Evolutionary conservation across 1,284 basidiomycete species (phyloP).

Genomic region (Austroboletus niveus): DNA sequence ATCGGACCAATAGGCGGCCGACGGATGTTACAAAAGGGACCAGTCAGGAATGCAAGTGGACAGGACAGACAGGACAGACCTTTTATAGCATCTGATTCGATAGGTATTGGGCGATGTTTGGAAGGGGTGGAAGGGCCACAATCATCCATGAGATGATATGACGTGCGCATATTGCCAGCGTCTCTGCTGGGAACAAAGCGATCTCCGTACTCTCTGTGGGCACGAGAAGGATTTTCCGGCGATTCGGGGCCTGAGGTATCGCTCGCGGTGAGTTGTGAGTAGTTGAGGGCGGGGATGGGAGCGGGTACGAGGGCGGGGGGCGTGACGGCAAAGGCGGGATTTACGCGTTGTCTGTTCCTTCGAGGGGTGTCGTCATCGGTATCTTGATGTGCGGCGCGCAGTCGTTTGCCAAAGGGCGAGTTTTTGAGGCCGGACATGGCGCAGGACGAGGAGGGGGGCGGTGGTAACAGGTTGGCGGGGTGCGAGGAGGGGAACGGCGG

Average conservation of each 20-base stretch:
- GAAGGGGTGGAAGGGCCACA: conserved; percentile 63
- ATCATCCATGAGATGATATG: conserved; percentile 75
- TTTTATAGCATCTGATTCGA: conserved; percentile 76
- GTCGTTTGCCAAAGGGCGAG: conserved; percentile 76
- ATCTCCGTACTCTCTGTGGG: conserved; percentile 65
- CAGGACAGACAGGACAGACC: conserved; percentile 38
- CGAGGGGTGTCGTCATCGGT: conserved; percentile 52
- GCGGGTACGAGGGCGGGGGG: conserved; percentile 26
- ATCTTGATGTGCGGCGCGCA: conserved; percentile 62
- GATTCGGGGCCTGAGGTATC: conserved; percentile 57
- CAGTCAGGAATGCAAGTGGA: not conserved
- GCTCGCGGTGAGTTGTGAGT: conserved; percentile 49
- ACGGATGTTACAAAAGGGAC: not conserved
- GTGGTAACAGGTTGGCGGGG: conserved; percentile 20
- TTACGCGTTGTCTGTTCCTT: conserved; percentile 51
- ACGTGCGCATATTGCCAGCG: conserved; percentile 68
- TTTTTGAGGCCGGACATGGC: conserved; percentile 73
- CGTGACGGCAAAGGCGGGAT: conserved; percentile 39
- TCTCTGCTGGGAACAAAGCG: conserved; percentile 75
- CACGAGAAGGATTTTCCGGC: conserved; percentile 40
- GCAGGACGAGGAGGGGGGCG: not conserved
- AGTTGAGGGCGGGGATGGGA: conserved; percentile 56
- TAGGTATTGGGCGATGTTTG: conserved; percentile 69
- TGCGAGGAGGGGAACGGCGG: conserved; percentile 31
- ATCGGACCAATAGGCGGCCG: conserved; percentile 5